These are phyloP conservation scores for Yamadazyma philogaea DNA, from an alignment of 805 yeast species.

Conservation along the genomic window DNA sequence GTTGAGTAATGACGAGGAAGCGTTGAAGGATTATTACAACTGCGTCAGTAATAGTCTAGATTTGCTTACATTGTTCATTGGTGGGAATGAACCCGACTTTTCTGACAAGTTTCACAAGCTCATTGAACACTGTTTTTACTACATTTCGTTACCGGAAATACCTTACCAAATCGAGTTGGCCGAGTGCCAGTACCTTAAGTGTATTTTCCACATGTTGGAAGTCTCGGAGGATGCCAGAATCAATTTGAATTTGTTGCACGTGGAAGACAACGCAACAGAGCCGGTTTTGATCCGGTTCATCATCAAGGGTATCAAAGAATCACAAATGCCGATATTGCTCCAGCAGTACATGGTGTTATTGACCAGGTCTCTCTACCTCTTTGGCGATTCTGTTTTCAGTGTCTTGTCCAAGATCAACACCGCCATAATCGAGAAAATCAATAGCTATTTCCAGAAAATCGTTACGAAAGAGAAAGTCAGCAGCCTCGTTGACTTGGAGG, in stretches of 20 bases:
- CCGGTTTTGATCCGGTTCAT: conserved; percentile 43
- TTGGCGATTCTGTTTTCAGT: conserved; percentile 52
- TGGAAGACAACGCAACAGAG: conserved; percentile 28
- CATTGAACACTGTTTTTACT: conserved; percentile 33
- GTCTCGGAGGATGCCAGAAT: conserved; percentile 27
- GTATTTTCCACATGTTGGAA: conserved; percentile 28
- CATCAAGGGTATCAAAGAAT: conserved; percentile 45
- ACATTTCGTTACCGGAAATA: conserved; percentile 8
- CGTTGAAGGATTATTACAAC: conserved; percentile 19
- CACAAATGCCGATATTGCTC: conserved; percentile 41
- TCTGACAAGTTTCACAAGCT: conserved; percentile 40
- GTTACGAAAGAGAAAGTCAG: conserved; percentile 15
- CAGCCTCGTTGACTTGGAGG: conserved; percentile 34
- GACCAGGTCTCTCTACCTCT: conserved; percentile 48
- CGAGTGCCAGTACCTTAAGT: conserved; percentile 24
- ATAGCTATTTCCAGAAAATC: conserved; percentile 26
- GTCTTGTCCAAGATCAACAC: conserved; percentile 54
- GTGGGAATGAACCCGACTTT: conserved; percentile 58
- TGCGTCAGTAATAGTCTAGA: conserved; percentile 41
- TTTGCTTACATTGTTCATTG: conserved; percentile 42
- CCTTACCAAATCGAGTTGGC: conserved; percentile 25
- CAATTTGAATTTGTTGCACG: conserved; percentile 27
- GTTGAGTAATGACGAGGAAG: conserved; percentile 13
- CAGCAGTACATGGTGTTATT: conserved; percentile 51
- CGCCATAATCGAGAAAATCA: conserved; percentile 43